Evolutionary conservation across 2,329 filamentous ascomycete species (phyloP), one percentile per base, ranked within the genome.

Genomic region (Penicillium sp.): DNA sequence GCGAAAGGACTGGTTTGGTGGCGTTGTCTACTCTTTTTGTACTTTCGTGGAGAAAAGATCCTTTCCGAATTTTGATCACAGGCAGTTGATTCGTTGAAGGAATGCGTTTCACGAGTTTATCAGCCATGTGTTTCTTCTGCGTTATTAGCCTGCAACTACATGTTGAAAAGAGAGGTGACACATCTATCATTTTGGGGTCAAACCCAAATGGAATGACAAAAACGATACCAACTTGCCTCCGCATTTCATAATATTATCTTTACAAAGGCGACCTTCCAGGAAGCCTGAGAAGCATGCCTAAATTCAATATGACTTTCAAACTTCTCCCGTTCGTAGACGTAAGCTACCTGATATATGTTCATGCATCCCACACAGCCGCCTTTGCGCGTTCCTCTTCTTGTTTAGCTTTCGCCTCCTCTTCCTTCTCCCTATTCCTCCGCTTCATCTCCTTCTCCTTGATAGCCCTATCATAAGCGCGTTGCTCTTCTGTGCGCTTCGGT

Each of bases 391-490:
- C 88, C 47, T 78, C 78, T 33, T 84, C 83, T 66, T 87, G 83
- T 65, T 84, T 83, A 61, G 82, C 81, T 65, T 77, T 80, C 62
- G 77, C 82, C 71, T 86, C 83, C 57, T 84, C 83, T 56, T 85
- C 85, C 67, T 80, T 85, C 71, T 92, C 90, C 64, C 84, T 82
- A 57, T 92, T 89, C 58, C 86, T 78, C 64, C 83, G 83, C 77
- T 85, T 91, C 66, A 85, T 86, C 79, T 96, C 93, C 75, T 93
- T 89, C 74, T 96, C 89, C 65, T 87, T 85, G 59, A 94, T 79
- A 1, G 89, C 87, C 63, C 81, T 84, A 66, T 97, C 92, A 70
- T 94, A 97, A 54, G 90, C 89, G 64, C 81, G 83, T 79, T 96
- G 89, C 75, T 97, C 92, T 61, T 95, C 91, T 1, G 91, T 97